These are phyloP conservation scores for Cladorrhinum sp. DNA, from an alignment of 2,329 filamentous ascomycete genomes.

Conservation along the genomic window DNA sequence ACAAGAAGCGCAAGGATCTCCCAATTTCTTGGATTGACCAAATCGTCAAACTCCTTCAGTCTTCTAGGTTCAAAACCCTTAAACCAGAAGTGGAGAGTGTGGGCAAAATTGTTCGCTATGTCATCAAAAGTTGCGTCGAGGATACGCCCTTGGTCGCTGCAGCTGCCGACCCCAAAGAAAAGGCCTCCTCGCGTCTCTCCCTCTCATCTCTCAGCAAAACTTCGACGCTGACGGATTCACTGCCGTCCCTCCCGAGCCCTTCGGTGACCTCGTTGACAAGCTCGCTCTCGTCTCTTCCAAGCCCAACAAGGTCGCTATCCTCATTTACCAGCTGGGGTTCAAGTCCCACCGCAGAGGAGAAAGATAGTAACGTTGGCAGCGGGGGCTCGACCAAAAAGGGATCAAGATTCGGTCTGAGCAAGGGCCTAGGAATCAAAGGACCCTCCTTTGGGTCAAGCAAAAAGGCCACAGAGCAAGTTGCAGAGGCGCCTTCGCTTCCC, in stretches of 20 bases:
- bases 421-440: slow-evolving; percentile 1
- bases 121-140: slow-evolving; percentile 20
- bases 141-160: neutral
- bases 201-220: neutral
- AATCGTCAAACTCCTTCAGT: slow-evolving; percentile 26
- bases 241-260: slow-evolving; percentile 8
- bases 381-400: neutral
- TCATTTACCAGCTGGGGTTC: neutral
- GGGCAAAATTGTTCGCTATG: slow-evolving; percentile 28
- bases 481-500: neutral
- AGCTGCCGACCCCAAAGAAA: neutral
- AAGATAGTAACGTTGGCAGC: neutral
- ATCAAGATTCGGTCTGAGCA: slow-evolving; percentile 4
- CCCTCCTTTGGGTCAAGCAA: slow-evolving; percentile 9
- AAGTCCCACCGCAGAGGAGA: neutral
- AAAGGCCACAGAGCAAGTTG: neutral
- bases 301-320: neutral
- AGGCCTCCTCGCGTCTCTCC: neutral
- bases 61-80: slow-evolving; percentile 21
- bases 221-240: neutral
- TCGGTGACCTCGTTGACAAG: neutral
- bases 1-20: slow-evolving; percentile 25
- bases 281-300: slow-evolving; percentile 7
- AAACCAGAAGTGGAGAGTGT: slow-evolving; percentile 24
- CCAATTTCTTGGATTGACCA: slow-evolving; percentile 28